Evolutionary conservation across 2,329 filamentous ascomycete genomes (phyloP).

Genomic region (Clarireedia monteithiana): DNA sequence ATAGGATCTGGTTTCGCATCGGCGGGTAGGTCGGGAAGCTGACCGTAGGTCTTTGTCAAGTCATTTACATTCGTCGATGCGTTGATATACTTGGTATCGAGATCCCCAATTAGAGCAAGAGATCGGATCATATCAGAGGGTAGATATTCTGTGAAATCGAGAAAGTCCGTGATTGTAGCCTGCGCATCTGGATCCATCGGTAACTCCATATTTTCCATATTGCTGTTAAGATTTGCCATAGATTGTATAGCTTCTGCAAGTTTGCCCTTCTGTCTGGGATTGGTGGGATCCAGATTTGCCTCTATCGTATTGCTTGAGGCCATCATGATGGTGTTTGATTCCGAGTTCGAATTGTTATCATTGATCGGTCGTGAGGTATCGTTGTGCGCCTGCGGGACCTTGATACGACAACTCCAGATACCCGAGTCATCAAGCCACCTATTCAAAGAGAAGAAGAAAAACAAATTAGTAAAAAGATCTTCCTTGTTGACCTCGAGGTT

Average conservation of each 20-base stretch:
- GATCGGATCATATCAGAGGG: conserved; percentile 60
- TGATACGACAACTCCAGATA: conserved; percentile 29
- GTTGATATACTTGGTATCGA: conserved; percentile 51
- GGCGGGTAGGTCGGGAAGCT: conserved; percentile 41
- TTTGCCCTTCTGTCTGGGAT: conserved; percentile 26
- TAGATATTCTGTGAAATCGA: conserved; percentile 57
- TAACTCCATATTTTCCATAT: conserved; percentile 25
- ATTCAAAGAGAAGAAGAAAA: conserved; percentile 1
- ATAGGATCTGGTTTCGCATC: conserved; percentile 41
- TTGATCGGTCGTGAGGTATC: conserved; percentile 10
- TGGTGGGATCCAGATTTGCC: conserved; percentile 19
- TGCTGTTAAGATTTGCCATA: conserved; percentile 25
- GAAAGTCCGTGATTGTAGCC: conserved; percentile 62
- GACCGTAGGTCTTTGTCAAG: conserved; percentile 49
- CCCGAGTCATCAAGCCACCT: conserved; percentile 28
- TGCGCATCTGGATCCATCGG: conserved; percentile 57
- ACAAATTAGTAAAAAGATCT: conserved; percentile 6
- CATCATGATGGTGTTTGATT: conserved; percentile 11
- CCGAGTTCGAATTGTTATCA: neutral
- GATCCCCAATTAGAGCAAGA: conserved; percentile 55
- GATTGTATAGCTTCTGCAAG: conserved; percentile 27
- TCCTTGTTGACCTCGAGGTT: neutral
- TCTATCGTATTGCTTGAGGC: conserved; percentile 20
- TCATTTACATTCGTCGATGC: conserved; percentile 48
- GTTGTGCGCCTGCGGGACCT: conserved; percentile 17